Evolutionary conservation across 2,329 filamentous ascomycete species (phyloP), one percentile per base, ranked within the genome.

Genomic region (Talaromyces sp.): DNA sequence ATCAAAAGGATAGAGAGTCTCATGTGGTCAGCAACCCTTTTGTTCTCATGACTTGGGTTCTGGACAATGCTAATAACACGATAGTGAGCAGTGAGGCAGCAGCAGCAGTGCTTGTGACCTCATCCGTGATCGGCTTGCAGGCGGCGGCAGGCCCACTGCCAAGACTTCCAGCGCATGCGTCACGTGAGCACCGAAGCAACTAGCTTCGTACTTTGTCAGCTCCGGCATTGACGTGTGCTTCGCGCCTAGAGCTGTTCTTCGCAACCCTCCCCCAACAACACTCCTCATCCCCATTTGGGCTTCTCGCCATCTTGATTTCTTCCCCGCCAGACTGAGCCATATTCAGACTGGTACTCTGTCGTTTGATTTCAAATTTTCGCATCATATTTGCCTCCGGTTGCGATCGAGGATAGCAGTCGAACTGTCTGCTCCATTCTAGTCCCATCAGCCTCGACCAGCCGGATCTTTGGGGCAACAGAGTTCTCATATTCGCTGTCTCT

Each of bases 181-280:
- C 59, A 61, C 59, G 59, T 61, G 59, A 61, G 38, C 41, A 43
- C n/a, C 27, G 32, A 57, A 55, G 56, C 59, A 52, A 27, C 49
- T 52, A 52, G 49, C 17, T 24, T 24, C 52, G 38, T 58, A 27
- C 64, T 64, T 62, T 58, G 60, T 67, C 66, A 70, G 69, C 70
- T 69, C 67, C 63, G 58, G 60, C 68, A 55, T 71, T 72, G 70
- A 72, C 70, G 70, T 72, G 70, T 72, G 69, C 62, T 64, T 68
- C 64, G 62, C 64, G 62, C 55, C 59, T 63, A 55, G 43, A 56
- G 55, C 59, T 68, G n/a, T 62, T 32, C 62, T 32, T 61, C 64
- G 65, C 59, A 68, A 59, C 62, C 60, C 62, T 67, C 65, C 58
- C 62, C 65, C 61, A 55, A 63, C 58, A 66, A 62, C 63, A 59